Evolutionary conservation across 176 grass and related monocot species (phyloP), one percentile per base, ranked within the genome.

Genomic region (Saccharum officinarum): DNA sequence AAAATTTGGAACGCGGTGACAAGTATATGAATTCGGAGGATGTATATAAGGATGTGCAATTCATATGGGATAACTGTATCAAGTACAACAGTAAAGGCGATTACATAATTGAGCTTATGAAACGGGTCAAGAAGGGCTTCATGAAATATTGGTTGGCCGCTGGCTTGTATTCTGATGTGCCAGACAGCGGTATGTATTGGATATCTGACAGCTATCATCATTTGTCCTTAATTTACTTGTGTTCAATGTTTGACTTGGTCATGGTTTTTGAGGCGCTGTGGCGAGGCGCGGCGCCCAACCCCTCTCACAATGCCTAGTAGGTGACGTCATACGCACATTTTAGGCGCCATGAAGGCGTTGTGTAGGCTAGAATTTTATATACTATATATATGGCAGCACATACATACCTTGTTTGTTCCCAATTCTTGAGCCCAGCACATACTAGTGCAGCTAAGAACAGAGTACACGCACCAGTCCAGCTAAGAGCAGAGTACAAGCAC

Each of bases 1-100:
- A 96, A 80, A 80, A 94, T 70, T 85, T 99, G 81, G 94, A 96
- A 88, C 73, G 18, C 49, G 84, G 92, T 60, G 80, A 79, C 39
- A 99, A 99, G 82, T 96, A 99, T 81, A 87, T 91, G 93, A 96
- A 96, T 73, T 96, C 97, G 6, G 91, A 94, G 72, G 90, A 95
- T 90, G 90, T 99, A 69, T 99, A 88, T 65, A 99, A 87, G 82
- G 97, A 95, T 3, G 89, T 96, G 25, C 90, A 99, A 47, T 93
- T 88, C 78, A 99, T 99, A 87, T 99, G 97, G 97, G 84, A 88
- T 69, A 99, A 99, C 67, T 99, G 97, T 77, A 89, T 76, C 69
- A 96, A 89, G 55, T 99, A 99, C 79, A 99, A 99, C 66, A 96
- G 94, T 82, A 99, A 96, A 88, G 97, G 97, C 76, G 92, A 99